phyloP scores from a whole-genome alignment of 192 early-diverging fungal species.

The Entomortierella chlamydospora region DNA sequence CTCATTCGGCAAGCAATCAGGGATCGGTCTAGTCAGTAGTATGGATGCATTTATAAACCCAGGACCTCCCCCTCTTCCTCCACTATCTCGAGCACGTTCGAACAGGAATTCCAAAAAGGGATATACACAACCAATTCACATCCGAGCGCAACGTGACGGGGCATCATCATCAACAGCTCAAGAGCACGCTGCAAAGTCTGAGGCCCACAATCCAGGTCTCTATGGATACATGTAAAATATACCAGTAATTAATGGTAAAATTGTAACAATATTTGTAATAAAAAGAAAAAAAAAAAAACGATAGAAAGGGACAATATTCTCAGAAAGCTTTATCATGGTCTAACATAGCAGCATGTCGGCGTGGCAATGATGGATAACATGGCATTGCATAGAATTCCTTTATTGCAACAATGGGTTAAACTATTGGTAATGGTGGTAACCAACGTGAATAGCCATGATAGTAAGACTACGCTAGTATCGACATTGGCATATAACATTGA shows the following conservation, averaged over 20 bases:
- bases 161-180: not conserved
- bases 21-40: not conserved
- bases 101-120: not conserved
- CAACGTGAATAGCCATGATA: too few species aligned
- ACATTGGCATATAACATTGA: too few species aligned
- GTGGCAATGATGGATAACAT: too few species aligned
- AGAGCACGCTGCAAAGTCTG: not conserved
- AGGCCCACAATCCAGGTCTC: not conserved
- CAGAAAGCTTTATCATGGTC: too few species aligned
- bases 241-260: not conserved
- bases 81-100: not conserved
- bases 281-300: slow-evolving; percentile 1
- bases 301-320: too few species aligned
- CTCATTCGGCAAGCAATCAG: not conserved
- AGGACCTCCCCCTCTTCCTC: slow-evolving; percentile 18
- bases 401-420: too few species aligned
- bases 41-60: slow-evolving; percentile 6
- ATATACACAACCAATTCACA: slow-evolving; percentile 3
- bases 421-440: too few species aligned
- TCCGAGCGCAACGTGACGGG: not conserved
- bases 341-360: not conserved
- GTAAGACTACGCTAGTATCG: too few species aligned
- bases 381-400: too few species aligned
- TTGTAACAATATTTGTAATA: not conserved
- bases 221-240: slow-evolving; percentile 37